Evolutionary conservation across 1,284 basidiomycete species (phyloP).

Genomic region (Tylopilus orsonianus): DNA sequence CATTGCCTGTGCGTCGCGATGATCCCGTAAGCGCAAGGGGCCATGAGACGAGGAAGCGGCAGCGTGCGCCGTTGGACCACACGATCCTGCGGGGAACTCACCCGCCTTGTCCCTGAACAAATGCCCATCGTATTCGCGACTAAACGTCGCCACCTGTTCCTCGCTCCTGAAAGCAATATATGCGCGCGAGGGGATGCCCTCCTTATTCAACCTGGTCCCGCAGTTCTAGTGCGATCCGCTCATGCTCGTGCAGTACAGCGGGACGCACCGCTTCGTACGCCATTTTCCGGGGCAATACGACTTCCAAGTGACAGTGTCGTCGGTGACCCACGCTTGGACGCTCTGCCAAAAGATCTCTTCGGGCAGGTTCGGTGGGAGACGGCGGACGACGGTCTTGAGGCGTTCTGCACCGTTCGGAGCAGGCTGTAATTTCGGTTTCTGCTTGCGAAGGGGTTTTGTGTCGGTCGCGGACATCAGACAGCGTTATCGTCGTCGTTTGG

Average conservation of each 20-base stretch:
- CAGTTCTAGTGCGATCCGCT: neutral
- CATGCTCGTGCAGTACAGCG: neutral
- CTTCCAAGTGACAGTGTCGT: conserved; percentile 72
- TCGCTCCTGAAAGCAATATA: conserved; percentile 88
- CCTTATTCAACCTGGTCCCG: conserved; percentile 64
- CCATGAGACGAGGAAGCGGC: too few species aligned
- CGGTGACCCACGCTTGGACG: conserved; percentile 80
- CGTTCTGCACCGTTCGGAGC: conserved; percentile 43
- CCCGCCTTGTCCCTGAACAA: conserved; percentile 90
- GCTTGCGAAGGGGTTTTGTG: conserved; percentile 16
- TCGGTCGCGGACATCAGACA: conserved; percentile 22
- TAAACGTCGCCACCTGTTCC: conserved; percentile 74
- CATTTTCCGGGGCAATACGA: conserved; percentile 68
- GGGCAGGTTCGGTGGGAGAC: conserved; percentile 90
- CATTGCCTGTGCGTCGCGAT: conserved; percentile 69
- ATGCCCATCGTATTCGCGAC: conserved; percentile 88
- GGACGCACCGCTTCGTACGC: conserved; percentile 61
- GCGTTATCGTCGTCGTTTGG: neutral
- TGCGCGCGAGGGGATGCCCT: conserved; percentile 83
- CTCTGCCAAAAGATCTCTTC: conserved; percentile 93
- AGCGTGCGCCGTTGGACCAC: too few species aligned
- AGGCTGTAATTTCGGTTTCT: conserved; percentile 14
- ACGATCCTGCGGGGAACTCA: too few species aligned
- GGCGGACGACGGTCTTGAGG: conserved; percentile 86
- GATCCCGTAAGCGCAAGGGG: too few species aligned